Evolutionary conservation across 768 basidiomycete species (phyloP).

Genomic region (Suillus ampliporus): DNA sequence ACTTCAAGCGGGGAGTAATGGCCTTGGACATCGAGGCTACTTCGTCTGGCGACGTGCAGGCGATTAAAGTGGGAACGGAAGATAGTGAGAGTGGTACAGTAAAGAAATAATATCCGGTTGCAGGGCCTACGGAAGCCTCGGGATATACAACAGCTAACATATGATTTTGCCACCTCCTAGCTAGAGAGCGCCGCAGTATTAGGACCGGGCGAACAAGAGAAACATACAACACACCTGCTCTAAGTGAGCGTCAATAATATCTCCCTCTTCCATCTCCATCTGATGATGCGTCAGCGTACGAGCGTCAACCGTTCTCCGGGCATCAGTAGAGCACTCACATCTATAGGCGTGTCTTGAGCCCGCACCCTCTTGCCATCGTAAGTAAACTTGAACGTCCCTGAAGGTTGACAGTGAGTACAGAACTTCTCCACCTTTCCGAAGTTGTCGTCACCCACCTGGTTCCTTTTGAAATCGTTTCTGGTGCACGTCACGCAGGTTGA

Average conservation of each 20-base stretch:
- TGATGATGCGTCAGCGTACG: slow-evolving; percentile 28
- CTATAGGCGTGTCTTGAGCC: slow-evolving; percentile 56
- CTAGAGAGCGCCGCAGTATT: slow-evolving; percentile 13
- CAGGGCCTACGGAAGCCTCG: background rate
- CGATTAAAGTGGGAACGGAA: background rate
- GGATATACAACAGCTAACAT: background rate
- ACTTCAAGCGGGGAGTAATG: background rate
- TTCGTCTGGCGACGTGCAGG: background rate
- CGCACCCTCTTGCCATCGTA: slow-evolving; percentile 58
- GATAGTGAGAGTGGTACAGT: background rate
- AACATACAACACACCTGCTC: slow-evolving; percentile 50
- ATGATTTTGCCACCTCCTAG: slow-evolving; percentile 25
- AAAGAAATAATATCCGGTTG: background rate
- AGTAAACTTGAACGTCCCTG: slow-evolving; percentile 69
- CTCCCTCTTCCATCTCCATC: slow-evolving; percentile 66
- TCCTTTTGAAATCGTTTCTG: slow-evolving; percentile 67
- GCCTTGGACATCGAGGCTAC: background rate
- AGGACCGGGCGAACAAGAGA: slow-evolving; percentile 1
- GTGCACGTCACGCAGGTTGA: slow-evolving; percentile 10
- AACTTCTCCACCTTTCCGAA: background rate
- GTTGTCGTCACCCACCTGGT: slow-evolving; percentile 45
- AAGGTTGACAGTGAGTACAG: background rate
- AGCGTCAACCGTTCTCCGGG: background rate
- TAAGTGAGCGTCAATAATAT: slow-evolving; percentile 64
- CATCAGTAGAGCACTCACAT: slow-evolving; percentile 42